These are phyloP conservation scores for Saccharomyces paradoxus DNA, from an alignment of 805 yeast genomes.

Conservation along the genomic window DNA sequence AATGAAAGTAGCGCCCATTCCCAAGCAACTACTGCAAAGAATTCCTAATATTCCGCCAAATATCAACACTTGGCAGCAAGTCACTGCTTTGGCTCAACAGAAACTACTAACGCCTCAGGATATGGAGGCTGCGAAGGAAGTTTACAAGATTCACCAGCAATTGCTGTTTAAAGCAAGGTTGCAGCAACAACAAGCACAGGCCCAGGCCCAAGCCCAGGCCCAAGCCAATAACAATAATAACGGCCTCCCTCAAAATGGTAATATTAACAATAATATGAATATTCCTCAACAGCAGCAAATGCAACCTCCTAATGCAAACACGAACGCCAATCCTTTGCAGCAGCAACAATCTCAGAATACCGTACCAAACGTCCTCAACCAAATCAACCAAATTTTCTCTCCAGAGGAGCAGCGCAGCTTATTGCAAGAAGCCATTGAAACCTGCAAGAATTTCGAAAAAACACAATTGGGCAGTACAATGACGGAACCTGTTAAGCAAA, in stretches of 20 bases:
- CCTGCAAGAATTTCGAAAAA: constrained; percentile 30
- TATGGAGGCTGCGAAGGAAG: constrained; percentile 24
- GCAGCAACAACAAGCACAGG: constrained; percentile 22
- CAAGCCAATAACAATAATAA: constrained; percentile 18
- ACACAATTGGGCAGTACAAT: constrained; percentile 24
- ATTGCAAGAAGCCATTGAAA: constrained; percentile 31
- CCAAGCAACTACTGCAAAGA: constrained; percentile 21
- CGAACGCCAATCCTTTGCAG: constrained; percentile 1
- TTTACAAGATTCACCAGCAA: constrained; percentile 60
- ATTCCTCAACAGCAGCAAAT: constrained; percentile 25
- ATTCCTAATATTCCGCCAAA: constrained; percentile 47
- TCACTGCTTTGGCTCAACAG: constrained; percentile 29
- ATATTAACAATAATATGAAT: neutral
- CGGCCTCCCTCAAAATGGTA: constrained; percentile 9
- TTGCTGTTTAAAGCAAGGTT: constrained; percentile 41
- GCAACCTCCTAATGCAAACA: constrained; percentile 26
- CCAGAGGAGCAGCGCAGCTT: constrained; percentile 31
- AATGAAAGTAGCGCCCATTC: constrained; percentile 57
- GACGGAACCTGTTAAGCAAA: constrained; percentile 26
- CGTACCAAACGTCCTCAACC: constrained; percentile 27
- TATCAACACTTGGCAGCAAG: constrained; percentile 64
- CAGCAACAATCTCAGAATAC: constrained; percentile 23
- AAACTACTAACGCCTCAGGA: constrained; percentile 27
- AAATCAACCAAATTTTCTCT: constrained; percentile 29
- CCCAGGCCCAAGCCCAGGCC: constrained; percentile 4